These are phyloP conservation scores for Sanghuangporus sanghuang DNA, from an alignment of 1,284 basidiomycete genomes.

Conservation along the genomic window DNA sequence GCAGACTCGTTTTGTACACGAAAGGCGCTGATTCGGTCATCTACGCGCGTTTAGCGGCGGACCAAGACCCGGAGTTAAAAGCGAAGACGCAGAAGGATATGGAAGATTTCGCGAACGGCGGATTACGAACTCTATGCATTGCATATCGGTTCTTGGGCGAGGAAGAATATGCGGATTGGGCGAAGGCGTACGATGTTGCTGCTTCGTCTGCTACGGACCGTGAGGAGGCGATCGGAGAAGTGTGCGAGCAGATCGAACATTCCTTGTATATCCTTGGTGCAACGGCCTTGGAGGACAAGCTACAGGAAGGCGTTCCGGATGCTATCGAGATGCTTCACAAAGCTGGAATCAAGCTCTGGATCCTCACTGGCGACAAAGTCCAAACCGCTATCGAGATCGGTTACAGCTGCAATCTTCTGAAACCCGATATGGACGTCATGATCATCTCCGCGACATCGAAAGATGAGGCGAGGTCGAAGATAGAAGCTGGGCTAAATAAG, in stretches of 20 bases:
- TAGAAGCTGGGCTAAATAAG: slow-evolving; percentile 93
- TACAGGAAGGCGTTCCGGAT: slow-evolving; percentile 95
- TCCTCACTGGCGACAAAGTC: slow-evolving; percentile 92
- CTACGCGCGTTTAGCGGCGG: slow-evolving; percentile 73
- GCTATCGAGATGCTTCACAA: slow-evolving; percentile 89
- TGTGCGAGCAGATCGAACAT: slow-evolving; percentile 81
- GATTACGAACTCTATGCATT: slow-evolving; percentile 88
- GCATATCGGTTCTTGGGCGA: slow-evolving; percentile 78
- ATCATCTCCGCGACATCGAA: slow-evolving; percentile 85
- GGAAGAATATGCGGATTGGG: slow-evolving; percentile 83
- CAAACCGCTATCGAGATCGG: slow-evolving; percentile 98
- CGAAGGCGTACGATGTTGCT: slow-evolving; percentile 78
- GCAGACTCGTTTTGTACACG: slow-evolving; percentile 80
- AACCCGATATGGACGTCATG: slow-evolving; percentile 93
- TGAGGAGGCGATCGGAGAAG: slow-evolving; percentile 88
- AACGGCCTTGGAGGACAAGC: slow-evolving; percentile 94
- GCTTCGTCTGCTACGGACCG: slow-evolving; percentile 70
- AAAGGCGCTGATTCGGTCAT: slow-evolving; percentile 98
- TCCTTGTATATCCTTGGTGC: slow-evolving; percentile 84
- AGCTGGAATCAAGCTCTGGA: slow-evolving; percentile 98
- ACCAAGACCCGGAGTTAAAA: slow-evolving; percentile 75
- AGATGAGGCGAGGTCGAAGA: slow-evolving; percentile 76
- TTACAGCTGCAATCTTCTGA: slow-evolving; percentile 90
- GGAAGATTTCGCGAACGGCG: slow-evolving; percentile 91
- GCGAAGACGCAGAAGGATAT: slow-evolving; percentile 80